phyloP scores from a whole-genome alignment of 164 flowering plant genomes.

The Piper betle region DNA sequence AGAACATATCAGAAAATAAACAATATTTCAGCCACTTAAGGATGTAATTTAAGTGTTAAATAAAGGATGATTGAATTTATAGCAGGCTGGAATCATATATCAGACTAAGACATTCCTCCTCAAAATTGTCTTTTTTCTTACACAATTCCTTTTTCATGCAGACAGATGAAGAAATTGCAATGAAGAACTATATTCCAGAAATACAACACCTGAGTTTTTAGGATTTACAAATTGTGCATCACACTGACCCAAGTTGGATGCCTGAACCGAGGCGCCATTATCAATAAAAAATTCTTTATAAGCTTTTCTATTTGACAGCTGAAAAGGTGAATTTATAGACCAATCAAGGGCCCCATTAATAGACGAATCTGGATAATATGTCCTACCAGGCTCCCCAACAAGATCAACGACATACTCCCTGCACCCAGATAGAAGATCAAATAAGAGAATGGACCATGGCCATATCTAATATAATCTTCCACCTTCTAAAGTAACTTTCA shows the following conservation, averaged over 20 bases:
- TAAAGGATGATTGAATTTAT: too few relatives aligned
- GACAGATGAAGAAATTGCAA: not conserved
- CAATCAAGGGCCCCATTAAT: constrained; percentile 50
- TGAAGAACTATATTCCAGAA: constrained; percentile 1
- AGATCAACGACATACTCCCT: constrained; percentile 97
- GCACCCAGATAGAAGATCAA: constrained; percentile 8
- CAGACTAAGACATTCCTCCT: too few relatives aligned
- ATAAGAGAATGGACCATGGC: not conserved
- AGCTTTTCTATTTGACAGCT: constrained; percentile 42
- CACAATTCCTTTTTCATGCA: not conserved
- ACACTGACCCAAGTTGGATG: constrained; percentile 14
- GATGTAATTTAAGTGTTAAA: too few relatives aligned
- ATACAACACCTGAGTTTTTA: constrained; percentile 28
- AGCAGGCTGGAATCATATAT: too few relatives aligned
- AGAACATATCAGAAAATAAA: not conserved
- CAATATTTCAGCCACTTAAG: too few relatives aligned
- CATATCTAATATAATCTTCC: not conserved
- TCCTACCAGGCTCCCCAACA: constrained; percentile 81
- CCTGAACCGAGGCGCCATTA: constrained; percentile 18
- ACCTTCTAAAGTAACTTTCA: too few relatives aligned
- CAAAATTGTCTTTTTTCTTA: too few relatives aligned
- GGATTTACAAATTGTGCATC: constrained; percentile 19
- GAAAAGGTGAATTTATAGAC: constrained; percentile 68
- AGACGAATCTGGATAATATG: constrained; percentile 79
- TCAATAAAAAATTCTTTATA: constrained; percentile 30